These are phyloP conservation scores for Eutrema japonicum DNA, from an alignment of 345 rosid genomes.

Conservation along the genomic window DNA sequence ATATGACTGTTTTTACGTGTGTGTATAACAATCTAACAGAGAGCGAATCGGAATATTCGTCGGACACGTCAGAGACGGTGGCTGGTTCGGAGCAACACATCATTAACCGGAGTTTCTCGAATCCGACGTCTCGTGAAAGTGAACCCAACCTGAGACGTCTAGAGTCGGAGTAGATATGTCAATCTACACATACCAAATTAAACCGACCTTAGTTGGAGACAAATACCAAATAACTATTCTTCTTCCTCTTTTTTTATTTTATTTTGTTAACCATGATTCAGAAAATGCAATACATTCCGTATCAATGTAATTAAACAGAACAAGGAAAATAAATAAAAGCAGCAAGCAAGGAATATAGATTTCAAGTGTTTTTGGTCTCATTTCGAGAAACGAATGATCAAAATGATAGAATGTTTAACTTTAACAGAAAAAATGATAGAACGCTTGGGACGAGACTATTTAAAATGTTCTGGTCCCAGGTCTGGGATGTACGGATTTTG, in stretches of 20 bases:
- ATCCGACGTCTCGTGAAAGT: constrained; percentile 48
- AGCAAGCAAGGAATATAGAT: neutral
- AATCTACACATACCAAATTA: neutral
- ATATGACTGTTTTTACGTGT: too few species aligned
- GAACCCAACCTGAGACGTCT: constrained; percentile 47
- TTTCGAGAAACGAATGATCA: too few species aligned
- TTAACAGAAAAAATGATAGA: too few species aligned
- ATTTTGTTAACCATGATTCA: neutral
- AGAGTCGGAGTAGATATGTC: constrained; percentile 24
- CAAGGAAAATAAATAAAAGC: neutral
- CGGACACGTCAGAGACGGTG: constrained; percentile 43
- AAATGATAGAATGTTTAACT: too few species aligned
- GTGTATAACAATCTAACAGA: constrained; percentile 43
- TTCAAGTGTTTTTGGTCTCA: too few species aligned
- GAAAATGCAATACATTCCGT: neutral
- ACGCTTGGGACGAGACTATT: too few species aligned
- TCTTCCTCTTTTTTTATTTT: neutral
- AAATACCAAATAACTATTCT: neutral
- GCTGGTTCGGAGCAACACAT: constrained; percentile 34
- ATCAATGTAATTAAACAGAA: neutral
- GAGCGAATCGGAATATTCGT: constrained; percentile 55
- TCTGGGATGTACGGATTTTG: too few species aligned
- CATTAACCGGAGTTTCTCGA: constrained; percentile 57
- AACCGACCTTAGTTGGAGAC: neutral
- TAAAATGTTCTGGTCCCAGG: too few species aligned